These are phyloP conservation scores for Leptographium radiaticola DNA, from an alignment of 2,329 filamentous ascomycete species.

Conservation along the genomic window DNA sequence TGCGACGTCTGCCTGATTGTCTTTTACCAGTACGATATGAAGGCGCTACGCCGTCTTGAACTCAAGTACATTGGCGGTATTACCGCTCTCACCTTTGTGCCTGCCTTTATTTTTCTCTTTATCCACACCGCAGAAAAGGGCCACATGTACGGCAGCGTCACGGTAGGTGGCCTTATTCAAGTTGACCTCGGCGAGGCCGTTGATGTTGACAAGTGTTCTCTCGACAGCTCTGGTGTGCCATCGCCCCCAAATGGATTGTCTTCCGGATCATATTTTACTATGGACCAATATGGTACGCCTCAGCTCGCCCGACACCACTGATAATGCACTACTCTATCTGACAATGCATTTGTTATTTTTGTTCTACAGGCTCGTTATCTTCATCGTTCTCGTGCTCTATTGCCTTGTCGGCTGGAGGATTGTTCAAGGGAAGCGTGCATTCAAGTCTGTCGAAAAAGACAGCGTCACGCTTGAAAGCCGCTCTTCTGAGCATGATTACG, in stretches of 20 bases:
- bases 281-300: constrained; percentile 20
- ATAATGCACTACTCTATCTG: not conserved
- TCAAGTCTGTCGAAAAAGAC: constrained; percentile 17
- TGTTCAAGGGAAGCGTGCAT: constrained; percentile 18
- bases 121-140: constrained; percentile 18
- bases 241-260: constrained; percentile 21
- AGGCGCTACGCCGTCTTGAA: constrained; percentile 19
- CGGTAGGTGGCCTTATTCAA: constrained; percentile 13
- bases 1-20: constrained; percentile 23
- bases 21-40: constrained; percentile 20
- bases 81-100: constrained; percentile 19
- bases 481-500: not conserved
- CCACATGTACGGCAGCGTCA: constrained; percentile 22
- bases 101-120: constrained; percentile 21
- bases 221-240: constrained; percentile 23
- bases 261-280: constrained; percentile 23
- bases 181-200: not conserved
- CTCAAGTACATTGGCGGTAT: constrained; percentile 18
- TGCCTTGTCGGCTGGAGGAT: constrained; percentile 25
- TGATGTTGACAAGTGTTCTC: not conserved
- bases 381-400: constrained; percentile 26
- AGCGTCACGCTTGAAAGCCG: constrained; percentile 14
- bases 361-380: constrained; percentile 17
- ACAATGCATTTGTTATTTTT: not conserved
- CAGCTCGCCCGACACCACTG: not conserved